Evolutionary conservation across 2,329 filamentous ascomycete species (phyloP).

Genomic region (Beauveria sp.): DNA sequence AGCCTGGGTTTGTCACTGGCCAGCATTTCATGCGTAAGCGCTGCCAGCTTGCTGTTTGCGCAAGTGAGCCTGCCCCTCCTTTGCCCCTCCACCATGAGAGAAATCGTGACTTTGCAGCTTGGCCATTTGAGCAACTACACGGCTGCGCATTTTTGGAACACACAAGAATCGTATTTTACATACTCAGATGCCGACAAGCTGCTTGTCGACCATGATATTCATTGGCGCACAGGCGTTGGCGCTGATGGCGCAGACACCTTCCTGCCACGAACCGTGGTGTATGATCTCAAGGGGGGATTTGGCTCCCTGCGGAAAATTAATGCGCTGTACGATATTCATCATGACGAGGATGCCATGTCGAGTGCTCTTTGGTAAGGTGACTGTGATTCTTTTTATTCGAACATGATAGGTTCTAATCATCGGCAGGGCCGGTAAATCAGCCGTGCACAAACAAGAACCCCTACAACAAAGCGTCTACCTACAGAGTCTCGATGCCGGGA

Average conservation of each 20-base stretch:
- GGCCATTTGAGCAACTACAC: constrained; percentile 90
- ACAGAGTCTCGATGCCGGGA: constrained; percentile 65
- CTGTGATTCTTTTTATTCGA: not conserved
- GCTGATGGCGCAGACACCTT: constrained; percentile 85
- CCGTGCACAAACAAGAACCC: constrained; percentile 59
- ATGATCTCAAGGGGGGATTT: constrained; percentile 91
- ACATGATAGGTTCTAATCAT: not conserved
- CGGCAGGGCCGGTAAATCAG: constrained; percentile 56
- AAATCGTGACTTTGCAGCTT: constrained; percentile 89
- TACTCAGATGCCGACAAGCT: constrained; percentile 49
- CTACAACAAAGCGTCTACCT: constrained; percentile 73
- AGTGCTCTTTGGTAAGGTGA: constrained; percentile 27
- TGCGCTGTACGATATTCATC: constrained; percentile 64
- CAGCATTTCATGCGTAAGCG: not conserved
- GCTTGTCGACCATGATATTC: constrained; percentile 51
- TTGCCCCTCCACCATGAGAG: constrained; percentile 60
- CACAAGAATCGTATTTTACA: constrained; percentile 95
- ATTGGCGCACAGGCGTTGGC: constrained; percentile 78
- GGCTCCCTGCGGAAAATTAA: constrained; percentile 83
- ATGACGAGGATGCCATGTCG: constrained; percentile 24
- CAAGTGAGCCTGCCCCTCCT: not conserved
- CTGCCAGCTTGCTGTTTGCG: not conserved
- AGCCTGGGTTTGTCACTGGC: not conserved
- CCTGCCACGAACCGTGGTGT: constrained; percentile 84
- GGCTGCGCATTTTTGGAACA: constrained; percentile 96